Percentiles rank a stretch among this genome's conserved stretches.
These are phyloP conservation scores for Dictyostelium citrinum DNA, from an alignment of 78 protist species.

Conservation along the genomic window DNA sequence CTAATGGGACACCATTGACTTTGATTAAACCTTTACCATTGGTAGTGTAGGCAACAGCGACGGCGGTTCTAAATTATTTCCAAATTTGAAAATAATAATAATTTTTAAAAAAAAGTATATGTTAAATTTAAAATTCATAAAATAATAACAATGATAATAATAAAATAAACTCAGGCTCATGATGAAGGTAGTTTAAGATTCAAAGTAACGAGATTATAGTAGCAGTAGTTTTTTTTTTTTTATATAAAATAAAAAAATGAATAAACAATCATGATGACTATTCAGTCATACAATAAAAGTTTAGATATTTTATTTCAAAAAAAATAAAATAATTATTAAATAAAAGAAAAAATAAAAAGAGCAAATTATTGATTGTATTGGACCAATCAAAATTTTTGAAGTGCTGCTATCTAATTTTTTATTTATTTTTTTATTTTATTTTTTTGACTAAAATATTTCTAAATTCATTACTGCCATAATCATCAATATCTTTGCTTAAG, in stretches of 20 bases:
- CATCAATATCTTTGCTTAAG: not conserved
- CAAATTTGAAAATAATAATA: no score
- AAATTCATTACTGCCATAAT: not conserved
- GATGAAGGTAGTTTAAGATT: not conserved
- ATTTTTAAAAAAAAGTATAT: not conserved
- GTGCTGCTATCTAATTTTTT: not conserved
- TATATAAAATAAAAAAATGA: no score
- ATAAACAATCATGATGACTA: no score
- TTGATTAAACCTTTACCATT: constrained; percentile 95
- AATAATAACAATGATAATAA: not conserved
- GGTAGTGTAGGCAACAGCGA: constrained; percentile 98
- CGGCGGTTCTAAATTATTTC: no score
- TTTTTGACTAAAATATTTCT: not conserved
- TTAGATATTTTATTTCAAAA: no score
- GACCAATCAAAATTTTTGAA: not conserved
- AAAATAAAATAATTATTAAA: no score
- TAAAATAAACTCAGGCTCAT: not conserved
- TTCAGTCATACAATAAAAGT: no score
- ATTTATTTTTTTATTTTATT: not conserved
- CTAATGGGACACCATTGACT: constrained; percentile 98
- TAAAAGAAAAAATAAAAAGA: no score
- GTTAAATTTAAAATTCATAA: not conserved
- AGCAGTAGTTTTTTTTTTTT: not conserved
- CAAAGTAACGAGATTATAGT: not conserved
- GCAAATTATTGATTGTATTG: not conserved